phyloP scores from a whole-genome alignment of 306 rosid genomes.

The Pueraria montana region DNA sequence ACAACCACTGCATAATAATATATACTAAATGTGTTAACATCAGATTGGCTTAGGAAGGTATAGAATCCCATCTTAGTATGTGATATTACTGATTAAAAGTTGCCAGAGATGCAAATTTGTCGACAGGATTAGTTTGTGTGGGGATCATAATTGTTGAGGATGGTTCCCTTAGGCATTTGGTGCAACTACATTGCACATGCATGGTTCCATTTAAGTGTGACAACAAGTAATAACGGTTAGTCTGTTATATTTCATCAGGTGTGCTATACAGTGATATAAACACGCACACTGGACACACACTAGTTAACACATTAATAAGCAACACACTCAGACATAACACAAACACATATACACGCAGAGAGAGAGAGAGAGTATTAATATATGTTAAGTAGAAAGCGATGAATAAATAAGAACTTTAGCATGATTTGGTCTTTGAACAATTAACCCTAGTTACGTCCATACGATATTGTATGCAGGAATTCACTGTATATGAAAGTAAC shows the following conservation, averaged over 20 bases:
- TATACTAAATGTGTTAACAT: slow-evolving; percentile 52
- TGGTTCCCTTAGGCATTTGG: slow-evolving; percentile 58
- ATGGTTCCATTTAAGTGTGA: slow-evolving; percentile 64
- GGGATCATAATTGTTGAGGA: slow-evolving; percentile 56
- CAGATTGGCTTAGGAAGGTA: slow-evolving; percentile 53
- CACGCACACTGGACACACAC: too few species aligned
- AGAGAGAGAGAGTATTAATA: not conserved
- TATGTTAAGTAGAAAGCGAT: not conserved
- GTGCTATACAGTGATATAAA: slow-evolving; percentile 8
- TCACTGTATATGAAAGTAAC: not conserved
- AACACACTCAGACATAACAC: not conserved
- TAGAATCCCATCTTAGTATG: slow-evolving; percentile 59
- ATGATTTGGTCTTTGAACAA: not conserved
- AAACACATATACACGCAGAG: not conserved
- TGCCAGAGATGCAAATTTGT: slow-evolving; percentile 52
- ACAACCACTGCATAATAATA: slow-evolving; percentile 51
- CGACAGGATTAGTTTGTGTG: slow-evolving; percentile 62
- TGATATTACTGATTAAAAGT: slow-evolving; percentile 27
- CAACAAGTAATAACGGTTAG: slow-evolving; percentile 45
- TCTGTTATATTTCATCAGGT: slow-evolving; percentile 31
- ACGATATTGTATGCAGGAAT: not conserved
- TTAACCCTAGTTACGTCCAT: not conserved
- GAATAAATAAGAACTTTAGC: not conserved
- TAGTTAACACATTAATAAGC: slow-evolving; percentile 19
- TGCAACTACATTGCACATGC: slow-evolving; percentile 85